Evolutionary conservation across 306 rosid genomes (phyloP).

Genomic region (Clitoria ternatea): DNA sequence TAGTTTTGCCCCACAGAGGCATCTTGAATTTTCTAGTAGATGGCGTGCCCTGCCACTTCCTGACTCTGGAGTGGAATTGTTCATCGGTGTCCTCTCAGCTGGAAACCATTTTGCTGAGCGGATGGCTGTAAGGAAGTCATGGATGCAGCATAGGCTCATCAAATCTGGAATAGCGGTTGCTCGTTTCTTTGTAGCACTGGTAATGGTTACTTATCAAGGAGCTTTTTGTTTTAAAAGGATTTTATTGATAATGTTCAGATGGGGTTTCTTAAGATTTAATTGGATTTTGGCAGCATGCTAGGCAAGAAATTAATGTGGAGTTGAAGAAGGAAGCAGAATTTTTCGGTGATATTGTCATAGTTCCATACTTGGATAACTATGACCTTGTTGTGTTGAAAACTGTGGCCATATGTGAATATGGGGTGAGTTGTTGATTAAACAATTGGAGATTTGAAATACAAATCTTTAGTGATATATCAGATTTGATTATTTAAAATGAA

Average conservation of each 20-base stretch:
- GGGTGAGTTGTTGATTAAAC: constrained; percentile 54
- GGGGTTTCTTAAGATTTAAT: constrained; percentile 23
- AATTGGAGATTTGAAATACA: not conserved
- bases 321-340: constrained; percentile 83
- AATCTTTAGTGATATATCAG: not conserved
- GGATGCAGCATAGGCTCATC: constrained; percentile 82
- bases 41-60: constrained; percentile 66
- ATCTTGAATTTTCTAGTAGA: constrained; percentile 55
- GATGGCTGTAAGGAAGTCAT: constrained; percentile 90
- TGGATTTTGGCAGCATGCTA: constrained; percentile 50
- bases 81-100: constrained; percentile 83
- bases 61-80: constrained; percentile 47
- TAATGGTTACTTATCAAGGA: constrained; percentile 5
- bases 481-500: not conserved
- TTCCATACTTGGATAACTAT: constrained; percentile 86
- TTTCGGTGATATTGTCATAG: constrained; percentile 84
- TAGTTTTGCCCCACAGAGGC: constrained; percentile 65
- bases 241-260: not conserved
- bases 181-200: constrained; percentile 91
- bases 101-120: constrained; percentile 94
- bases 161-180: constrained; percentile 59
- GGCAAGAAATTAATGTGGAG: constrained; percentile 68
- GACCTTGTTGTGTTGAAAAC: constrained; percentile 92
- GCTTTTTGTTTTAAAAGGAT: not conserved
- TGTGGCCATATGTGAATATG: constrained; percentile 84